Evolutionary conservation across 2,329 filamentous ascomycete genomes (phyloP).

Genomic region (Xylaria sp.): DNA sequence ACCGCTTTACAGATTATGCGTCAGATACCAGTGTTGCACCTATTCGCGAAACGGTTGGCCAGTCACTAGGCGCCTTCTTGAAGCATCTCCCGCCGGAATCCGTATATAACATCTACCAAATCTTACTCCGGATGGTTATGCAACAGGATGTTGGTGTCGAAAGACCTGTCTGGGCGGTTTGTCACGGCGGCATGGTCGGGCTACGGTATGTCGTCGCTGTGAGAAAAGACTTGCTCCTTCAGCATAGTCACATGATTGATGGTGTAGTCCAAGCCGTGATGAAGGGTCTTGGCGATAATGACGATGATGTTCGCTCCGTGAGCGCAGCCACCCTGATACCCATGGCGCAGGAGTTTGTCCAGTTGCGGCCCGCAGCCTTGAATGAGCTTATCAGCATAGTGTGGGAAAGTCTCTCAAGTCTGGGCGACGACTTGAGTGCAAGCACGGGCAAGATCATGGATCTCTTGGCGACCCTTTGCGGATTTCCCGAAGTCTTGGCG

Average conservation of each 20-base stretch:
- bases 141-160: conserved; percentile 82
- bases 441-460: conserved; percentile 99
- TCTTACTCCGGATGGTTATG: conserved; percentile 91
- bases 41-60: conserved; percentile 93
- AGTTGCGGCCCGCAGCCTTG: conserved; percentile 80
- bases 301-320: conserved; percentile 96
- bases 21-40: conserved; percentile 97
- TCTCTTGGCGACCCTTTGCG: conserved; percentile 91
- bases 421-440: conserved; percentile 96
- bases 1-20: conserved; percentile 97
- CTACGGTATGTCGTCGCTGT: conserved; percentile 95
- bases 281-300: conserved; percentile 88
- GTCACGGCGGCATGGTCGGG: conserved; percentile 98
- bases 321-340: conserved; percentile 97
- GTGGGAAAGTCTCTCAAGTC: conserved; percentile 94
- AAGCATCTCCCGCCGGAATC: conserved; percentile 83
- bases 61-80: conserved; percentile 89
- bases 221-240: conserved; percentile 87
- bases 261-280: conserved; percentile 93
- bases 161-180: conserved; percentile 88
- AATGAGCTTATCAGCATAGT: conserved; percentile 91
- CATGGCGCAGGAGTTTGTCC: conserved; percentile 94
- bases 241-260: conserved; percentile 87
- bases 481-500: conserved; percentile 90
- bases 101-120: conserved; percentile 84